Percentiles rank a stretch among this genome's conserved stretches.
These are phyloP conservation scores for Zymoseptoria pseudotritici DNA, from an alignment of 2,329 filamentous ascomycete species.

Conservation along the genomic window DNA sequence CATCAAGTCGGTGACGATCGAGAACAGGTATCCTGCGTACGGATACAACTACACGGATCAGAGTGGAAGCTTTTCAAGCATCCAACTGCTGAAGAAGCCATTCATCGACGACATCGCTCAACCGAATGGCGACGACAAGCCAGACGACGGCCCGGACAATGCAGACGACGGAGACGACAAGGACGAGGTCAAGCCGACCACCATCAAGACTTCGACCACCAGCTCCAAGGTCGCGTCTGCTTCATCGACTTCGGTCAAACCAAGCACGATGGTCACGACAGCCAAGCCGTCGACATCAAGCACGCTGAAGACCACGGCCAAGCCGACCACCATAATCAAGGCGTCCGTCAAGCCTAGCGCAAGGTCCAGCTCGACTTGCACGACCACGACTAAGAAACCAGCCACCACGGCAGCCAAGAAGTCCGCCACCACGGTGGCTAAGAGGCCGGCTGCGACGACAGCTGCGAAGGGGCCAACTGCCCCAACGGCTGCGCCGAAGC, in stretches of 20 bases:
- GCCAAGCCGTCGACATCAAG: background rate
- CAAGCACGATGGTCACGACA: background rate
- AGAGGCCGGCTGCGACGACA: background rate
- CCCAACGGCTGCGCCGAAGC: background rate
- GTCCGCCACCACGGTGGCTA: background rate
- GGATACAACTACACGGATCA: constrained; percentile 10
- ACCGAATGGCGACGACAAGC: background rate
- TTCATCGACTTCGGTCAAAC: background rate
- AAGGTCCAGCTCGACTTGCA: background rate
- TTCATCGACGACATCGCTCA: background rate
- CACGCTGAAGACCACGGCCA: background rate
- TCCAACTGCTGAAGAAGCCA: constrained; percentile 5
- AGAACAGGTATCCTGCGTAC: constrained; percentile 1
- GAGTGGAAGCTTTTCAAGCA: constrained; percentile 6
- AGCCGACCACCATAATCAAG: background rate
- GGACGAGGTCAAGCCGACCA: background rate
- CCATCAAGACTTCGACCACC: background rate
- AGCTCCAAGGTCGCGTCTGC: background rate
- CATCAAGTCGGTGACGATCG: constrained; percentile 6
- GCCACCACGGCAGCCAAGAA: background rate
- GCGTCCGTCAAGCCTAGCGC: background rate
- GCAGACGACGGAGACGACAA: background rate
- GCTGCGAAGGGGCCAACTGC: background rate
- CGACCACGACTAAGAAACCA: background rate
- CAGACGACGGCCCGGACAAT: no score